Conservation (phyloP, 805 yeast species). For the Kodamaea leandrae region DNA sequence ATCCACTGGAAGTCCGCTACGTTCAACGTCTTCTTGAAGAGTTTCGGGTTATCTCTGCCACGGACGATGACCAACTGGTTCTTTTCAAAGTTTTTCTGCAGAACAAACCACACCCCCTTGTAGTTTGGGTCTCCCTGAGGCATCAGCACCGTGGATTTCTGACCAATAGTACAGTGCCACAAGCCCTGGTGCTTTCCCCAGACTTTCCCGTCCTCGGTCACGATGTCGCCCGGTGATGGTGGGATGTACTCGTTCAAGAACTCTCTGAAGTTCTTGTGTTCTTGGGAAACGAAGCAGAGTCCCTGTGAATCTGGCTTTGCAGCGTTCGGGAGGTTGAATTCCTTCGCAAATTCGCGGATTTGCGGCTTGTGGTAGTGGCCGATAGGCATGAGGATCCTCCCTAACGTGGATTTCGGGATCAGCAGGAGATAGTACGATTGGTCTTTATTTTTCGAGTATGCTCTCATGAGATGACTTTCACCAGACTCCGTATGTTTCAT, state of each 20-base stretch:
- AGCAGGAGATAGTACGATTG: slow-evolving; percentile 89
- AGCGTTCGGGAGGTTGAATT: slow-evolving; percentile 55
- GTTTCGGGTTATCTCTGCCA: slow-evolving; percentile 58
- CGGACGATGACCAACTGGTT: slow-evolving; percentile 80
- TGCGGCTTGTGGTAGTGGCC: slow-evolving; percentile 76
- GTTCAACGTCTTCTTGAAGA: slow-evolving; percentile 46
- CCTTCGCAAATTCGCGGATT: slow-evolving; percentile 65
- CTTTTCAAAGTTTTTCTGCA: slow-evolving; percentile 58
- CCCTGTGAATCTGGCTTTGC: slow-evolving; percentile 94
- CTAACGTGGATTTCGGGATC: slow-evolving; percentile 45
- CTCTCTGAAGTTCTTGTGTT: slow-evolving; percentile 58
- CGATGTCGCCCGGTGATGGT: slow-evolving; percentile 72
- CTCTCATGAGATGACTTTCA: slow-evolving; percentile 52
- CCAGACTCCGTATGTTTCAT: slow-evolving; percentile 29
- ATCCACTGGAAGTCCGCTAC: slow-evolving; percentile 52
- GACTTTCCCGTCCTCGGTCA: slow-evolving; percentile 67
- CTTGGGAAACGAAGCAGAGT: slow-evolving; percentile 79
- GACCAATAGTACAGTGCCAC: slow-evolving; percentile 97
- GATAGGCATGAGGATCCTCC: slow-evolving; percentile 68
- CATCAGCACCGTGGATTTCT: slow-evolving; percentile 72
- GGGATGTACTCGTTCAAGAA: slow-evolving; percentile 74
- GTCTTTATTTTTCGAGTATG: slow-evolving; percentile 64
- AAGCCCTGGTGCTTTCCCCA: slow-evolving; percentile 86
- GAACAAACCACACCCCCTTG: slow-evolving; percentile 83
- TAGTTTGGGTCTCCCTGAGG: slow-evolving; percentile 83